These are phyloP conservation scores for Leccinellum rugosiceps DNA, from an alignment of 768 basidiomycete genomes.

Conservation along the genomic window DNA sequence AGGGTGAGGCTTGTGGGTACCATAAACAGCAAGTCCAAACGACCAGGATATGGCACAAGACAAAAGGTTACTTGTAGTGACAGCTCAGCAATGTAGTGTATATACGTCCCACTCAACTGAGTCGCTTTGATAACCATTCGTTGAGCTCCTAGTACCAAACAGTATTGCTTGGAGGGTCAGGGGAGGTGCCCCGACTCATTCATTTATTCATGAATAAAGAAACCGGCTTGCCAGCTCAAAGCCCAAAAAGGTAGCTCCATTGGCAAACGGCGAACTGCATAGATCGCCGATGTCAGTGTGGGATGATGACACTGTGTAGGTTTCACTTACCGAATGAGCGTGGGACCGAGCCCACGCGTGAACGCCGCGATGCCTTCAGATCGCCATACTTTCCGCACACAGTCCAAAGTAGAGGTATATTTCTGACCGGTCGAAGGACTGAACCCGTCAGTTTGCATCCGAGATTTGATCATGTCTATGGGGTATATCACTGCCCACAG, in stretches of 20 bases:
- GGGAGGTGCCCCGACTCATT: background rate
- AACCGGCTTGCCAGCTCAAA: conserved; percentile 88
- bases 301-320: background rate
- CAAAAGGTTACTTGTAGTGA: background rate
- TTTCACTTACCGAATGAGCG: conserved; percentile 73
- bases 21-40: background rate
- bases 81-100: conserved; percentile 1
- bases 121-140: background rate
- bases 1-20: background rate
- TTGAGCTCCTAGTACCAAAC: background rate
- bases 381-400: conserved; percentile 77
- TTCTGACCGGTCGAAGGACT: conserved; percentile 70
- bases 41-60: background rate
- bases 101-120: background rate
- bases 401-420: conserved; percentile 80
- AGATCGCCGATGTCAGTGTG: conserved; percentile 1
- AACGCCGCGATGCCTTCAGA: conserved; percentile 85
- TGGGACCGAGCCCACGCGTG: conserved; percentile 87
- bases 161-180: background rate
- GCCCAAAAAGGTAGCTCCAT: conserved; percentile 94
- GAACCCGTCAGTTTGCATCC: conserved; percentile 95
- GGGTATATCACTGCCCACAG: conserved; percentile 94
- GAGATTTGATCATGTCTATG: conserved; percentile 93
- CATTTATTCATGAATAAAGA: conserved; percentile 41
- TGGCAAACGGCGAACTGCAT: conserved; percentile 44